Evolutionary conservation across 2,329 filamentous ascomycete species (phyloP).

Genomic region (Arthroderma uncinatum): DNA sequence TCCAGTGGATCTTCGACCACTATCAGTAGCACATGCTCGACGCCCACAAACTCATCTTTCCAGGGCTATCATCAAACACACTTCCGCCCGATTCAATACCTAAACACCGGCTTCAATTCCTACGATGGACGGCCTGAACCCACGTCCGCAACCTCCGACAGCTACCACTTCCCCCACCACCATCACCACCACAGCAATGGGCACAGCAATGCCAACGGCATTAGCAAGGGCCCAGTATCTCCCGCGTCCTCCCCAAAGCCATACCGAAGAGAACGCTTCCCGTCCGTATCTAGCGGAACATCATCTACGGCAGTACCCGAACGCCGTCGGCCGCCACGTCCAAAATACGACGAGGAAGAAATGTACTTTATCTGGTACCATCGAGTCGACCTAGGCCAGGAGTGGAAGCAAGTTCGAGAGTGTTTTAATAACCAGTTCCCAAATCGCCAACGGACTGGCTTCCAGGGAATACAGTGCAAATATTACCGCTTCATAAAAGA

Average conservation of each 20-base stretch:
- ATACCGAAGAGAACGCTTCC: slow-evolving; percentile 31
- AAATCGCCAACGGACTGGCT: slow-evolving; percentile 29
- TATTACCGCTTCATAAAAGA: slow-evolving; percentile 40
- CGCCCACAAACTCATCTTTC: not conserved
- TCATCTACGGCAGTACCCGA: slow-evolving; percentile 23
- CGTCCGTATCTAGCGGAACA: slow-evolving; percentile 33
- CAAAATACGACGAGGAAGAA: slow-evolving; percentile 39
- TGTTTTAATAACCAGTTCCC: slow-evolving; percentile 37
- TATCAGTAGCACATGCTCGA: not conserved
- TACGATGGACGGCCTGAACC: slow-evolving; percentile 8
- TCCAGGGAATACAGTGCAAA: slow-evolving; percentile 40
- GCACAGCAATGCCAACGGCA: slow-evolving; percentile 8
- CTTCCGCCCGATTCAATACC: slow-evolving; percentile 7
- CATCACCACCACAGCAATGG: slow-evolving; percentile 8
- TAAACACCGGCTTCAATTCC: not conserved
- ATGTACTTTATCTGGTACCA: slow-evolving; percentile 42
- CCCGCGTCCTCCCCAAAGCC: slow-evolving; percentile 27
- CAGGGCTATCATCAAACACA: slow-evolving; percentile 6
- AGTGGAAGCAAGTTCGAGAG: slow-evolving; percentile 37
- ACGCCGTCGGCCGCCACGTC: slow-evolving; percentile 33
- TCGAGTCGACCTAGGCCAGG: slow-evolving; percentile 36
- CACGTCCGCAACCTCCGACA: not conserved
- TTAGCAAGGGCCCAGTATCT: slow-evolving; percentile 16
- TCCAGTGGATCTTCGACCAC: not conserved
- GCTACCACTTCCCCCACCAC: slow-evolving; percentile 3